These are phyloP conservation scores for Potentilla sterilis DNA, from an alignment of 306 rosid species.

Conservation along the genomic window DNA sequence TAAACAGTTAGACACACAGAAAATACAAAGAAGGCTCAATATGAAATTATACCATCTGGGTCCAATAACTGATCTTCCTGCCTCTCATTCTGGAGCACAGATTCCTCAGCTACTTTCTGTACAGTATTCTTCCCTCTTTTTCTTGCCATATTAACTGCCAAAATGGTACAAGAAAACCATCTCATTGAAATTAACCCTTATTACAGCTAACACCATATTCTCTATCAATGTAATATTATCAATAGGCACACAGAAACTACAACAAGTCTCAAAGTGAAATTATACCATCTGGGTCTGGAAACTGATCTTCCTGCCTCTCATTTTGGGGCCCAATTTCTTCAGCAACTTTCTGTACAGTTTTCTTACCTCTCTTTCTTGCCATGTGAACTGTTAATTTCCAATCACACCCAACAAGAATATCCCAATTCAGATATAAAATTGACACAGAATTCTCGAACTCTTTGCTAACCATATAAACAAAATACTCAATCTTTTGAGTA, in stretches of 20 bases:
- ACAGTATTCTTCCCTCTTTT: slow-evolving; percentile 44
- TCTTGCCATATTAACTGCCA: slow-evolving; percentile 40
- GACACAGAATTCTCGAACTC: background rate
- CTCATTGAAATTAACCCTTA: background rate
- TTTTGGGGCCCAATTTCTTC: slow-evolving; percentile 28
- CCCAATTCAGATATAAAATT: background rate
- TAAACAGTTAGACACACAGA: background rate
- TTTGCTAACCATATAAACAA: background rate
- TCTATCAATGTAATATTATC: background rate
- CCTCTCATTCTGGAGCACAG: slow-evolving; percentile 30
- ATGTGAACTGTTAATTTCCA: slow-evolving; percentile 18
- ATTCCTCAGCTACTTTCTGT: slow-evolving; percentile 16
- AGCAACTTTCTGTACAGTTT: slow-evolving; percentile 17
- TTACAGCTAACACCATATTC: background rate
- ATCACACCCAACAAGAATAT: background rate
- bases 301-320: slow-evolving; percentile 34
- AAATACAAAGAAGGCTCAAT: background rate
- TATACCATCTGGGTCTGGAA: slow-evolving; percentile 55
- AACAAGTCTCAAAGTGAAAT: background rate
- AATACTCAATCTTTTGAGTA: background rate
- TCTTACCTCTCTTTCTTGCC: slow-evolving; percentile 54
- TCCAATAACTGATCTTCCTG: slow-evolving; percentile 40
- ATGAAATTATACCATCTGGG: slow-evolving; percentile 43
- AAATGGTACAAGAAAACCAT: background rate
- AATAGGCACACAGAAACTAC: background rate